Conservation (phyloP, 495 filamentous ascomycete genomes). For the Penicillium soppii region DNA sequence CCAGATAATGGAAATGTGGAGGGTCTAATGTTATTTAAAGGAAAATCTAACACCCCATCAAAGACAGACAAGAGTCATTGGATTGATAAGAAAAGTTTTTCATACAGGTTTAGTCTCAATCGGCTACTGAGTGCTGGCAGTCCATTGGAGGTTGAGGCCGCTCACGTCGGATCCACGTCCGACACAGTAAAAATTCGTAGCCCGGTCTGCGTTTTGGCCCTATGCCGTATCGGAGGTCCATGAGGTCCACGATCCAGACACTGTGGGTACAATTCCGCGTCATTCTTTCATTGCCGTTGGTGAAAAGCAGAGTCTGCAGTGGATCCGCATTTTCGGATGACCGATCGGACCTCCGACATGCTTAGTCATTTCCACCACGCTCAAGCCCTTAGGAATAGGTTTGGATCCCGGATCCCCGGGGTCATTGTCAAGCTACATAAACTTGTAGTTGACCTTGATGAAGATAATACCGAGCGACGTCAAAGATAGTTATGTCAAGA, state of each 20-base stretch:
- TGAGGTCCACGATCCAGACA: constrained; percentile 1
- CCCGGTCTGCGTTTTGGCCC: constrained; percentile 8
- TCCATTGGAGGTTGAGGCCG: constrained; percentile 24
- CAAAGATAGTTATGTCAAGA: too few relatives aligned
- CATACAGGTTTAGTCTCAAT: constrained; percentile 12
- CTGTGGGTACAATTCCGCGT: constrained; percentile 20
- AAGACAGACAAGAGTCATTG: constrained; percentile 3
- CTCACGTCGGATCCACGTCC: constrained; percentile 21
- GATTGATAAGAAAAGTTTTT: constrained; percentile 5
- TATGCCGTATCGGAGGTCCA: constrained; percentile 15
- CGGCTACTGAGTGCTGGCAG: constrained; percentile 14
- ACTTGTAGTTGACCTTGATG: too few relatives aligned
- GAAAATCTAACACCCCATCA: not conserved
- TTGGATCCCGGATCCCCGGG: too few relatives aligned
- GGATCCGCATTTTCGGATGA: constrained; percentile 24
- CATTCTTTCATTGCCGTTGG: constrained; percentile 14
- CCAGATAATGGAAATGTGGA: not conserved
- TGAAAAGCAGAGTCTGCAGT: constrained; percentile 3
- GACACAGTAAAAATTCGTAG: constrained; percentile 10
- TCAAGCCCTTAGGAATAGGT: not conserved
- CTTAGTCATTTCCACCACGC: not conserved
- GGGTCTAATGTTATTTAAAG: not conserved
- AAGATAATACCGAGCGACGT: too few relatives aligned
- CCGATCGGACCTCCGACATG: constrained; percentile 24
- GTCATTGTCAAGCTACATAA: too few relatives aligned